Base-by-base conservation (phyloP, 352 stramenopile genomes). In the Phytophthora rubi region DNA sequence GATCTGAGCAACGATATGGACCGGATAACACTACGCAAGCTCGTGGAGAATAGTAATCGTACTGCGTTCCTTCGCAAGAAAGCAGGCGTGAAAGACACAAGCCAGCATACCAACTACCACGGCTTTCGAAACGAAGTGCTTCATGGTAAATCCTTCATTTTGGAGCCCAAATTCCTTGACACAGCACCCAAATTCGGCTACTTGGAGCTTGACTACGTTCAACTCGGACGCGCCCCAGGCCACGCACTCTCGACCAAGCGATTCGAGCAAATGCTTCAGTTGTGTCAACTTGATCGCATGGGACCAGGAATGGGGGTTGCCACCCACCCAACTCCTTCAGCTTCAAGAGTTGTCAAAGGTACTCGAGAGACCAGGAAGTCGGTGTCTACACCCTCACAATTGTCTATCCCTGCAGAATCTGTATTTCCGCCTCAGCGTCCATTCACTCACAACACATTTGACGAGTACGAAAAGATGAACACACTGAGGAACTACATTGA, bases 11-110 rank as follows among this genome's bases (percentile, higher is more conserved):
- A 81, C 61, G 80, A 88, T 32, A 53, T 93, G 23, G 87, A 94
- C 53, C 79, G 85, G 12, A 62, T 91, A 32, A 88, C 82, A 13
- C 59, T 92, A 21, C 86, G 87, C 59, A 92, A 92, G 60, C 65
- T 94, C 37, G 73, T 94, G 12, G 87, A 94, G 55, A 92, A 92
- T 60, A 89, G 74, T 70, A 94, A 87, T 61, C 86, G 86, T 47
- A 92, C 85, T 23, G 80, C 83, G 15, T 91, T 94, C 56, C 61
- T 92, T 53, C 82, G 85, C 16, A 91, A 89, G 56, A 89, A 88
- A 59, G 53, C 76, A 6, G 83, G 80, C 2, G 58, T 84, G 18
- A 89, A 91, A 58, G 86, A 94, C 68, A 92, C 84, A 13, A 90
- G 80, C 42, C 84, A 94, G 70, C 86, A 94, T 52, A 63, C 44